A percentile compares a stretch with the other conserved stretches of the same genome.
Evolutionary conservation across 1,284 basidiomycete species (phyloP).

Genomic region (Trichosporon sp.): DNA sequence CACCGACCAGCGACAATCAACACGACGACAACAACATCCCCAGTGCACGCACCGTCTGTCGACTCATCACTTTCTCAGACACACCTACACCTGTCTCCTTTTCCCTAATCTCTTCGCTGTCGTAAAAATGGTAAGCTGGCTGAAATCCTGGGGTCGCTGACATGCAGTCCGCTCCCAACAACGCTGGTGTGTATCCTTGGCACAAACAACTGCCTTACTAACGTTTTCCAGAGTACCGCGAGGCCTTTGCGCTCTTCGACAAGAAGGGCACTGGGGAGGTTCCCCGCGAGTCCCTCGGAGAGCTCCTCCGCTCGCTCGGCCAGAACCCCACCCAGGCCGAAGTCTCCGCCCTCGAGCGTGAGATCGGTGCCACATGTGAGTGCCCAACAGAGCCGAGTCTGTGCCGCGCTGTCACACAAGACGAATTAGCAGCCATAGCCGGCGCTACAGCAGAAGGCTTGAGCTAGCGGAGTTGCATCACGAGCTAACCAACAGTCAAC

Average conservation of each 20-base stretch:
- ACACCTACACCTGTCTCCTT: neutral
- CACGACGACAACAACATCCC: constrained; percentile 23
- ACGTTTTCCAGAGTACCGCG: constrained; percentile 74
- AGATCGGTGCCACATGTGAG: constrained; percentile 59
- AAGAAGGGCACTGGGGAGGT: constrained; percentile 92
- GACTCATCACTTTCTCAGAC: neutral
- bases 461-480: too few species aligned
- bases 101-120: neutral
- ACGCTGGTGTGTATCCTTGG: constrained; percentile 28
- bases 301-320: constrained; percentile 89
- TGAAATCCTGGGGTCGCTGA: neutral
- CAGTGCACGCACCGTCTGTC: neutral
- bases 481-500: constrained; percentile 64
- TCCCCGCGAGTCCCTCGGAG: constrained; percentile 85
- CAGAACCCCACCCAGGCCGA: constrained; percentile 99
- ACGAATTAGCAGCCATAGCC: too few species aligned
- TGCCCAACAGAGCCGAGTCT: constrained; percentile 7
- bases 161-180: constrained; percentile 34
- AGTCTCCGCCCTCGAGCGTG: constrained; percentile 76
- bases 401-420: too few species aligned
- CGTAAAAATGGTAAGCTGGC: constrained; percentile 9
- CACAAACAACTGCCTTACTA: neutral
- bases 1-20: constrained; percentile 9
- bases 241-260: constrained; percentile 97
- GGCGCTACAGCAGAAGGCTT: too few species aligned